phyloP scores from a whole-genome alignment of 1,284 basidiomycete genomes.

The Retiboletus fuscus region DNA sequence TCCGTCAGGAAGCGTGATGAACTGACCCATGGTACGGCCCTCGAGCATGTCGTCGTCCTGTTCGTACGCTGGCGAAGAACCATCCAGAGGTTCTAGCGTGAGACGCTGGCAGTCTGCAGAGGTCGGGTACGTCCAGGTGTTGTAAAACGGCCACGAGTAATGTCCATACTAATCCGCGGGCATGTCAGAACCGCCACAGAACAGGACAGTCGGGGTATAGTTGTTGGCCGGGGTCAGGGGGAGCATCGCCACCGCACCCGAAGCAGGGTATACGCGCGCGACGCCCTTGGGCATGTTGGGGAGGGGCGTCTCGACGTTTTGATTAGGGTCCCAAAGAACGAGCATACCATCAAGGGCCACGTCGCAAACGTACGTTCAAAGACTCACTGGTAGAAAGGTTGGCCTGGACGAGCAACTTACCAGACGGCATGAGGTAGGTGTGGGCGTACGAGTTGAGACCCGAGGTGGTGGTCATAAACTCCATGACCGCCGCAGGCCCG shows the following conservation, averaged over 20 bases:
- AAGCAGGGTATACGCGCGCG: conserved; percentile 91
- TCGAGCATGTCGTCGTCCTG: conserved; percentile 82
- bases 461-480: conserved; percentile 52
- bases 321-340: conserved; percentile 71
- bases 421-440: conserved; percentile 67
- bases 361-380: background rate
- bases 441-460: conserved; percentile 71
- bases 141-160: conserved; percentile 71
- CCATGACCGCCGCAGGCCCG: conserved; percentile 57
- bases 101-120: conserved; percentile 78
- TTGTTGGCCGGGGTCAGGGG: conserved; percentile 91
- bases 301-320: conserved; percentile 70
- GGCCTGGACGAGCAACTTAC: conserved; percentile 63
- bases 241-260: conserved; percentile 89
- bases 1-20: conserved; percentile 82
- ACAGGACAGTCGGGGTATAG: conserved; percentile 86
- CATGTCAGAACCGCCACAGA: conserved; percentile 89
- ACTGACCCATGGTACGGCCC: conserved; percentile 87
- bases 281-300: conserved; percentile 75
- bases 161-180: conserved; percentile 76
- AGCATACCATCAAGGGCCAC: conserved; percentile 27
- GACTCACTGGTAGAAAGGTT: conserved; percentile 59
- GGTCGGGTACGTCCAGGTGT: conserved; percentile 73
- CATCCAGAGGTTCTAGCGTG: conserved; percentile 80
- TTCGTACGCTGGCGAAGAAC: conserved; percentile 62